Evolutionary conservation across 202 grass and related monocot genomes (phyloP), one percentile per base, ranked within the genome.

Genomic region (Cymbopogon flexuosus): DNA sequence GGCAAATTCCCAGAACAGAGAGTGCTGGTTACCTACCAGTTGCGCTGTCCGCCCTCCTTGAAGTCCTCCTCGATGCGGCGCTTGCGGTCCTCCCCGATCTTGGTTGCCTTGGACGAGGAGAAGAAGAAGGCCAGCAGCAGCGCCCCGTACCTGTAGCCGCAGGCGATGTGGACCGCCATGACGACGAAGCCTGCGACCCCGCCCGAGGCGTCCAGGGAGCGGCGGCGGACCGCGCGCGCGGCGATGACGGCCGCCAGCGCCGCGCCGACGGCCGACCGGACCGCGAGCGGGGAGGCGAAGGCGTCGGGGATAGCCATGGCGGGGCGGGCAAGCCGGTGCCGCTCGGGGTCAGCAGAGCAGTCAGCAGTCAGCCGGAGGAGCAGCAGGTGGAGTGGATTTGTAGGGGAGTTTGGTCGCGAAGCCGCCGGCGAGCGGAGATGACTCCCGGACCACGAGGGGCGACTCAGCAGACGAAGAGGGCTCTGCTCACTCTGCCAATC

Each of bases 11-110:
- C 31, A 52, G 18, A 52, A 34, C 35, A 40, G 4, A 22, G 18
- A 22, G 18, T 7, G 14, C 9, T 41, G 9, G 8, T 49, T 18
- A 9, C 5, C 81, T 81, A 97, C 94, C 94, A 97, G 72, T 94
- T 94, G 36, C 94, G 83, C 81, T 97, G 94, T 0, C 94, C 94
- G n/a, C 94, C 91, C 83, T 97, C 91, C 87, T 94, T 94, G 79
- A 94, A 97, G 51, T 87, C 83, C 33, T 92, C 94, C 36, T 90
- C 94, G 60, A 92, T 29, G 18, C 69, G 62, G 43, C 87, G 83
- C 81, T 97, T 97, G 83, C 85, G 84, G 70, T 92, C 85, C 88
- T 85, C 79, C 13, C 94, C 94, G 78, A 97, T 68, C 87, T 74
- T 94, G 35, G 94, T 97, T 4, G 89, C 41, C 83, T 89, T 97